These are phyloP conservation scores for Begonia masoniana DNA, from an alignment of 306 rosid species.

Conservation along the genomic window DNA sequence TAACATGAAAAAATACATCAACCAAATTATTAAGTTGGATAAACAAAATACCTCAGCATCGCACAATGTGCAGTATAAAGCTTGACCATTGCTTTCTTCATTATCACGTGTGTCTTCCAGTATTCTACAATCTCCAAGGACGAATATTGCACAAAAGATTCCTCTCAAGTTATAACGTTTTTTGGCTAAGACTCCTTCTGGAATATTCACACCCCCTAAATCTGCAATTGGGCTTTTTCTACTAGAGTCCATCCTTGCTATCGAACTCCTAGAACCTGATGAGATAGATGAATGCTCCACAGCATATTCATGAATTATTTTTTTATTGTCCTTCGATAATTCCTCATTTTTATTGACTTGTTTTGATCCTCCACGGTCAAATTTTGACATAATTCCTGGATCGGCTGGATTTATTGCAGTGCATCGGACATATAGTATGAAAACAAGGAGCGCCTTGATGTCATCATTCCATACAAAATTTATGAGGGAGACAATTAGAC, in stretches of 20 bases:
- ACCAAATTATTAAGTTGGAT: too few species aligned
- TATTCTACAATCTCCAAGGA: conserved; percentile 76
- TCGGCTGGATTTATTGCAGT: conserved; percentile 99
- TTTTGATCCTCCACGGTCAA: conserved; percentile 32
- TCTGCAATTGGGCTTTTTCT: conserved; percentile 78
- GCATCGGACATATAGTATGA: conserved; percentile 84
- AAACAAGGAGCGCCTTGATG: conserved; percentile 75
- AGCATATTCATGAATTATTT: conserved; percentile 39
- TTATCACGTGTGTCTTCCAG: conserved; percentile 31
- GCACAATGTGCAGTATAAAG: conserved; percentile 94
- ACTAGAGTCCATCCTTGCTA: conserved; percentile 48
- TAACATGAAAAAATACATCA: too few species aligned
- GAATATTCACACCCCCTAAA: conserved; percentile 30
- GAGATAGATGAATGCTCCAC: conserved; percentile 52
- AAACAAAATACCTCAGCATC: conserved; percentile 64
- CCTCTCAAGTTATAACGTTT: conserved; percentile 39
- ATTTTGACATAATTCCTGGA: conserved; percentile 88
- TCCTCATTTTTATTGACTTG: conserved; percentile 26
- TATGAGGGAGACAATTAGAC: conserved; percentile 8
- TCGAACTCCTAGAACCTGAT: conserved; percentile 67
- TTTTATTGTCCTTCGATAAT: conserved; percentile 29
- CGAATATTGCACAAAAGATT: conserved; percentile 60
- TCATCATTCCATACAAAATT: conserved; percentile 18
- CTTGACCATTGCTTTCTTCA: conserved; percentile 65
- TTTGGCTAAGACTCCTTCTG: conserved; percentile 21